Conservation (phyloP, 768 basidiomycete genomes). For the Psilocybe cyanescens region DNA sequence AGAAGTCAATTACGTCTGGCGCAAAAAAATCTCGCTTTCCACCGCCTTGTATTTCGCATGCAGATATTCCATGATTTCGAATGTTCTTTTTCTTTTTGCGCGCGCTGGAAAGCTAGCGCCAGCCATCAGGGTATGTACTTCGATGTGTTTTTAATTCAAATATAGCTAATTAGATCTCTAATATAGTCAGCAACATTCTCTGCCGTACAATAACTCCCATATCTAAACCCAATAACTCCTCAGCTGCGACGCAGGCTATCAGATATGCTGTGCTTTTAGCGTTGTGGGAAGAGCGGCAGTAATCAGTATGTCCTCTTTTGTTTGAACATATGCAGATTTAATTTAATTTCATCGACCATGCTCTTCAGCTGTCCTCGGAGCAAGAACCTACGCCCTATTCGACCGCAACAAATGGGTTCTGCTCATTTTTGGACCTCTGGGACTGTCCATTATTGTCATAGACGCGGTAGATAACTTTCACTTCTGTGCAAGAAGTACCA, state of each 20-base stretch:
- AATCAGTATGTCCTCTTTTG: conserved; percentile 1
- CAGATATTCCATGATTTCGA: conserved; percentile 7
- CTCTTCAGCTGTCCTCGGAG: not conserved
- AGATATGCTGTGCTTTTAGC: conserved; percentile 9
- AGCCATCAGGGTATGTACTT: not conserved
- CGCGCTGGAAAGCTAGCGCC: not conserved
- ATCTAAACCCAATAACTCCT: not conserved
- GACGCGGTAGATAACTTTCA: not conserved
- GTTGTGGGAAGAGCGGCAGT: conserved; percentile 12
- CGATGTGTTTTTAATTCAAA: no score
- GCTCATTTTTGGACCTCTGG: not conserved
- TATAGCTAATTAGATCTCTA: no score
- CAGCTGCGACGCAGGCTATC: conserved; percentile 14
- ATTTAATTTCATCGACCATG: no score
- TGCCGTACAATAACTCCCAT: not conserved
- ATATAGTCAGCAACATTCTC: no score
- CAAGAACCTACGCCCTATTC: conserved; percentile 2
- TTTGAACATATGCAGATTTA: not conserved
- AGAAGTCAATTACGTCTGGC: conserved; percentile 11
- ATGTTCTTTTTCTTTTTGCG: conserved; percentile 6
- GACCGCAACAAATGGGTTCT: conserved; percentile 1
- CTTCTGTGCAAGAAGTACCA: not conserved
- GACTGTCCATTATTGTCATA: not conserved
- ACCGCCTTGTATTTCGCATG: conserved; percentile 7
- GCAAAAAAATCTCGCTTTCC: not conserved